Evolutionary conservation across 352 stramenopile genomes (phyloP), one percentile per base, ranked within the genome.

Genomic region (Globisporangium nodosum): DNA sequence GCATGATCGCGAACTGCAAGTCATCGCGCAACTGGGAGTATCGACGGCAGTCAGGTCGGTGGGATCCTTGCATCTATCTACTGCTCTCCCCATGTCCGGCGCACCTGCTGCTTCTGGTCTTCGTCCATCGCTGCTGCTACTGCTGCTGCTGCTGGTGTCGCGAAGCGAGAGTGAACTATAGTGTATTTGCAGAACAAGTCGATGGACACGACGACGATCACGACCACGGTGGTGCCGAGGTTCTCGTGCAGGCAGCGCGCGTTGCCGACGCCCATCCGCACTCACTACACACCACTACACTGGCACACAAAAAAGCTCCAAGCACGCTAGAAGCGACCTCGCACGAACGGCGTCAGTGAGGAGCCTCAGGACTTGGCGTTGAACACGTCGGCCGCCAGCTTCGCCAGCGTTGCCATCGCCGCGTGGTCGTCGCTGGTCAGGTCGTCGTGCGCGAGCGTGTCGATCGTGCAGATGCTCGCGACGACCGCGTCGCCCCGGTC

Each of bases 1-100:
- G 80, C 61, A 89, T 73, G 51, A 92, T 85, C 7, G 82, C 82
- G 61, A 92, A 89, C 52, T 86, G 71, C 15, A 90, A 55, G 39
- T 92, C 79, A 64, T 89, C 74, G 15, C 76, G 77, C 21, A 92
- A 65, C 82, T 90, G 54, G 3, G 12, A 12, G 5, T 5, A 18
- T 1, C 24, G 24, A 3, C 24, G 24, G 24, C 24, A 27, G 24
- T 27, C 24, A 27, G 24, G 24, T 27, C 24, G 24, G 24, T 27
- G 24, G 24, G 24, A 27, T 27, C 24, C 24, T 27, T 27, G 24
- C 24, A 27, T 27, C 24, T 27, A 27, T 27, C 24, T 27, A 27
- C 24, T 27, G 24, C 1, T 27, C 24, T 27, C 24, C 12, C 58
- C 56, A 5, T 54, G 60, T 18, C 31, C 13, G 33, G 30, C 46